phyloP scores from a whole-genome alignment of 176 grass and related monocot genomes.

The Oryza meridionalis region DNA sequence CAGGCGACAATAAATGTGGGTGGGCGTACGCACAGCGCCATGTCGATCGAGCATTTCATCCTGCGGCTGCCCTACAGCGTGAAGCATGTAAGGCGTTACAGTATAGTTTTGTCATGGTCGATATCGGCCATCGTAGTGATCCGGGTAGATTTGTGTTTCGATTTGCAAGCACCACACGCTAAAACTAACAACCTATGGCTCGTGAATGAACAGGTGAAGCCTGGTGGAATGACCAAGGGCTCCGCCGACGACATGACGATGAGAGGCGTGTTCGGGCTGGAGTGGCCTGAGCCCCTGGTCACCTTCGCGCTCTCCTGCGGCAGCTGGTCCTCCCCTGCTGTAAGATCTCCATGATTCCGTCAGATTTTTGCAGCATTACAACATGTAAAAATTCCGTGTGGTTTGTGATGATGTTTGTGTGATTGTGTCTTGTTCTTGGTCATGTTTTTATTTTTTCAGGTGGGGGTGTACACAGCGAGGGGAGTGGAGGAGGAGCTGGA shows the following conservation, averaged over 20 bases:
- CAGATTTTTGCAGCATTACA: not conserved
- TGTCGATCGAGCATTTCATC: constrained; percentile 98
- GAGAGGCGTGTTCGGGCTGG: constrained; percentile 65
- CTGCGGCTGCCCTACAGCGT: constrained; percentile 74
- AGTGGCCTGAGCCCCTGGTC: constrained; percentile 94
- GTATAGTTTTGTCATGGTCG: not conserved
- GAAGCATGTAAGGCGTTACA: constrained; percentile 59
- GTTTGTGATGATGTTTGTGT: not conserved
- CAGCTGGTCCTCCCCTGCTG: constrained; percentile 94
- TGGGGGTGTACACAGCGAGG: constrained; percentile 79
- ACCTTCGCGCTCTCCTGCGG: constrained; percentile 95
- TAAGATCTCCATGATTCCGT: constrained; percentile 43
- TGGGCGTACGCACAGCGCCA: constrained; percentile 82
- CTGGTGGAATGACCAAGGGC: constrained; percentile 38
- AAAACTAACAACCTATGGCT: not conserved
- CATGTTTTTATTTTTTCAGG: constrained; percentile 44
- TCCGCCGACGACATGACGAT: constrained; percentile 34
- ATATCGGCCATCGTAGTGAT: not conserved
- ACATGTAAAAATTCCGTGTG: not conserved
- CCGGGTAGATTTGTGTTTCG: not conserved
- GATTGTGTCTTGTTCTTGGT: not conserved
- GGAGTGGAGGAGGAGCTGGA: constrained; percentile 87
- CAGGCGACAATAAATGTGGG: constrained; percentile 83
- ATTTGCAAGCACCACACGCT: not conserved
- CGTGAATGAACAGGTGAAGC: constrained; percentile 47